Conservation (phyloP, 495 filamentous ascomycete species). For the Neurospora discreta region DNA sequence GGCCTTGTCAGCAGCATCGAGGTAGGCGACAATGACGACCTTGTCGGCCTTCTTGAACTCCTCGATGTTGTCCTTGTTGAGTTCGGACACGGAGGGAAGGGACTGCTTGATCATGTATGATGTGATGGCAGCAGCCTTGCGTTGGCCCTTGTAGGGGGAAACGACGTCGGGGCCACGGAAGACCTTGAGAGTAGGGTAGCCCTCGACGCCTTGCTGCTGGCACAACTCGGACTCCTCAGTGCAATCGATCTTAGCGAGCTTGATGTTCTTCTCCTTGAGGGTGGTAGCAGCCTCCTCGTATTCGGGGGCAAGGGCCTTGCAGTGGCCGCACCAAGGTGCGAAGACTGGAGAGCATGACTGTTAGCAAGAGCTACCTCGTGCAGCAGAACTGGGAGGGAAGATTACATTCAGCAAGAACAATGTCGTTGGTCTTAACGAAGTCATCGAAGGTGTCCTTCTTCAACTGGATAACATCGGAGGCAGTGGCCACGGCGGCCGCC, state of each 20-base stretch:
- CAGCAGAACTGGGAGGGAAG: too few species aligned
- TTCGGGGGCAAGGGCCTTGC: slow-evolving; percentile 75
- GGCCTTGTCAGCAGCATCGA: slow-evolving; percentile 73
- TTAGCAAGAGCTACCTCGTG: slow-evolving; percentile 7
- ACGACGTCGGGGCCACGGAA: slow-evolving; percentile 87
- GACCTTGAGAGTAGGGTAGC: slow-evolving; percentile 96
- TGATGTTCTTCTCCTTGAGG: slow-evolving; percentile 91
- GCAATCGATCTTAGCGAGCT: slow-evolving; percentile 90
- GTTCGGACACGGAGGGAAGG: slow-evolving; percentile 76
- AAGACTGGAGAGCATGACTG: slow-evolving; percentile 38
- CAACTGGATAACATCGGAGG: slow-evolving; percentile 73
- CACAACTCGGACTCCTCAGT: slow-evolving; percentile 90
- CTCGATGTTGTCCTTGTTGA: slow-evolving; percentile 70
- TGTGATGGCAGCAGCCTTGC: slow-evolving; percentile 89
- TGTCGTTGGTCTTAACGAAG: slow-evolving; percentile 74
- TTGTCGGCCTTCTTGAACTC: slow-evolving; percentile 98
- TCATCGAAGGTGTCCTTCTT: slow-evolving; percentile 75
- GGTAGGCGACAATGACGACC: slow-evolving; percentile 85
- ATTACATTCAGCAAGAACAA: slow-evolving; percentile 76
- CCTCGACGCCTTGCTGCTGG: slow-evolving; percentile 80
- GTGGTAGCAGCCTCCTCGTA: slow-evolving; percentile 87
- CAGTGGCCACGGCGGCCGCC: slow-evolving; percentile 48
- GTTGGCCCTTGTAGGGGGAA: slow-evolving; percentile 73
- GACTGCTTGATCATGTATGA: slow-evolving; percentile 99
- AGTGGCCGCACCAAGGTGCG: slow-evolving; percentile 70